A percentile compares a stretch with the other conserved stretches of the same genome.
These are phyloP conservation scores for Aspergillus ellipticus DNA, from an alignment of 495 filamentous ascomycete genomes.

Conservation along the genomic window DNA sequence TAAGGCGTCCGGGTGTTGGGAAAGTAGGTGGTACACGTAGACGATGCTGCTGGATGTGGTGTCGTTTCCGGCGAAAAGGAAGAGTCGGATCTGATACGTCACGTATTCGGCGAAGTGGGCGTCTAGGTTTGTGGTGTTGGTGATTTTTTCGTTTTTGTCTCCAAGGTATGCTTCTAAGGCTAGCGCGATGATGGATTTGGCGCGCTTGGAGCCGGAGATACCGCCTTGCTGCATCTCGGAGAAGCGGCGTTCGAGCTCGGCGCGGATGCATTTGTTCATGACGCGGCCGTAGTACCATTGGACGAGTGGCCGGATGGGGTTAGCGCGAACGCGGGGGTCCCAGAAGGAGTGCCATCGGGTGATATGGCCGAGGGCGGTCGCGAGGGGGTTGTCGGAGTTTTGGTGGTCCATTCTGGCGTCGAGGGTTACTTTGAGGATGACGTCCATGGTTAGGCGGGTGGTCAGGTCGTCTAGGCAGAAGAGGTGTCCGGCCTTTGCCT, in stretches of 20 bases:
- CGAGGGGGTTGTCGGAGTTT: neutral
- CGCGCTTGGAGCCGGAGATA: neutral
- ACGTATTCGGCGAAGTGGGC: slow-evolving; percentile 26
- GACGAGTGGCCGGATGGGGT: slow-evolving; percentile 1
- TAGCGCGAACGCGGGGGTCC: neutral
- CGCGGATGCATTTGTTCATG: slow-evolving; percentile 4
- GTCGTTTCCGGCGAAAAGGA: slow-evolving; percentile 31
- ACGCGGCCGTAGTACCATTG: slow-evolving; percentile 6
- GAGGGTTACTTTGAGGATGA: slow-evolving; percentile 2
- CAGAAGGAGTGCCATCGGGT: slow-evolving; percentile 8
- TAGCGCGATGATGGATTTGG: slow-evolving; percentile 7
- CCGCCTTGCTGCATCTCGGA: neutral
- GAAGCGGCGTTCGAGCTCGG: slow-evolving; percentile 1
- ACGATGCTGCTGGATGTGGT: slow-evolving; percentile 32
- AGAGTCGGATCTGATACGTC: slow-evolving; percentile 15
- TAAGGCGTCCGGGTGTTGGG: slow-evolving; percentile 37
- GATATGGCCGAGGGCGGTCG: neutral
- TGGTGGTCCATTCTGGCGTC: slow-evolving; percentile 5
- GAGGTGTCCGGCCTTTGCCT: neutral
- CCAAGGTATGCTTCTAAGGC: slow-evolving; percentile 1
- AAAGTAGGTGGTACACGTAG: slow-evolving; percentile 43
- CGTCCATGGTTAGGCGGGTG: neutral
- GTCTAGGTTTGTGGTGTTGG: neutral
- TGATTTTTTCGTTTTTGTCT: neutral
- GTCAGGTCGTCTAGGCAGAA: slow-evolving; percentile 6